Percentiles rank a stretch among this genome's conserved stretches.
phyloP scores from a whole-genome alignment of 2,329 filamentous ascomycete species.

The Sporothrix luriei region DNA sequence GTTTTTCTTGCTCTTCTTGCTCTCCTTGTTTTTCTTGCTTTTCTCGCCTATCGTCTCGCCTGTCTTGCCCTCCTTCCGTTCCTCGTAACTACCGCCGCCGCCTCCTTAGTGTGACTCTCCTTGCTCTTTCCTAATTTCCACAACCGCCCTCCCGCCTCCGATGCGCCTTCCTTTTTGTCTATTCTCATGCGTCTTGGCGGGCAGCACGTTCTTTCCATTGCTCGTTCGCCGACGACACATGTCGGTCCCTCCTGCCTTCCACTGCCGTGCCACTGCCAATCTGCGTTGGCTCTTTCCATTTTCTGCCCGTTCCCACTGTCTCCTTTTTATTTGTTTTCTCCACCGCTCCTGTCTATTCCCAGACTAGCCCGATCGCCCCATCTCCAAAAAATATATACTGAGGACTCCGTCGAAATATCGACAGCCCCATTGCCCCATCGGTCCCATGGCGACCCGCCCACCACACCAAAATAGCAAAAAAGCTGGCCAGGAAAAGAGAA shows the following conservation, averaged over 20 bases:
- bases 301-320: not conserved
- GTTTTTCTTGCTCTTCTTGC: not conserved
- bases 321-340: not conserved
- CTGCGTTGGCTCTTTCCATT: conserved; percentile 23
- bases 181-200: not conserved
- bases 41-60: not conserved
- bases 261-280: conserved; percentile 4
- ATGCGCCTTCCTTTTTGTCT: conserved; percentile 5
- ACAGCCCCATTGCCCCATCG: conserved; percentile 30
- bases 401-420: not conserved
- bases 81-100: not conserved
- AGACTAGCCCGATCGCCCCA: conserved; percentile 32
- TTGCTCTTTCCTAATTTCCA: no score
- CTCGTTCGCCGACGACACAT: conserved; percentile 1
- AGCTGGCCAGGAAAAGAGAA: not conserved
- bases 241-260: conserved; percentile 1
- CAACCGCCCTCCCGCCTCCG: not conserved
- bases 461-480: conserved; percentile 21
- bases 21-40: not conserved
- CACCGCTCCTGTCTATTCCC: not conserved
- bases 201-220: conserved; percentile 6
- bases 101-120: not conserved
- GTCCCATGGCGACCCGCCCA: conserved; percentile 29
- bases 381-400: conserved; percentile 1
- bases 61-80: not conserved